Conservation (phyloP, 108 stramenopile genomes). For the Craspedostauros australis region DNA sequence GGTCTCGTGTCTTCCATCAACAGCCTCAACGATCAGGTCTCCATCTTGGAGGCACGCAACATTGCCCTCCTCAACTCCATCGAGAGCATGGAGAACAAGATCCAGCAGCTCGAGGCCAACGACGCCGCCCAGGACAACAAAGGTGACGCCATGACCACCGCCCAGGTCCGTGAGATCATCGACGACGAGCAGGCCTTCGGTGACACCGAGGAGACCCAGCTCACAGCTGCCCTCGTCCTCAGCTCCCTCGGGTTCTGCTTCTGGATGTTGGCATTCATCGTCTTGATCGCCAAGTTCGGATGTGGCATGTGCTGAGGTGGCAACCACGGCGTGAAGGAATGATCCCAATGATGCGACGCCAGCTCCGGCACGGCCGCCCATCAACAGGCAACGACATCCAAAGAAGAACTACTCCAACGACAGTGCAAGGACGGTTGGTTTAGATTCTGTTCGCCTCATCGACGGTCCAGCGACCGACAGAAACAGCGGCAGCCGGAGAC, state of each 20-base stretch:
- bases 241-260: conserved; percentile 21
- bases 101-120: neutral
- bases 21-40: neutral
- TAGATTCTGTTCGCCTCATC: conserved; percentile 9
- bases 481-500: neutral
- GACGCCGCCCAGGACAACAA: neutral
- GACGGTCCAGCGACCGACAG: conserved; percentile 14
- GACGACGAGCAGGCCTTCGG: neutral
- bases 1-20: conserved; percentile 1
- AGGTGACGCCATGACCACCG: neutral
- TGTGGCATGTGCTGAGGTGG: conserved; percentile 20
- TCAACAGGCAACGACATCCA: conserved; percentile 20
- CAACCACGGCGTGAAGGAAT: neutral
- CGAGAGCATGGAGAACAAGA: neutral
- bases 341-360: neutral
- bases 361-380: neutral
- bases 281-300: conserved; percentile 12
- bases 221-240: conserved; percentile 26
- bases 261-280: conserved; percentile 21
- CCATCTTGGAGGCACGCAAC: conserved; percentile 1
- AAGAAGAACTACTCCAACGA: no score
- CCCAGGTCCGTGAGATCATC: no score
- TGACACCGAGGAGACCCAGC: conserved; percentile 1
- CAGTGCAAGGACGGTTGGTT: conserved; percentile 36
- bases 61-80: no score